A percentile compares a stretch with the other conserved stretches of the same genome.
phyloP scores from a whole-genome alignment of 2,329 filamentous ascomycete genomes.

The Colletotrichum falcatum region DNA sequence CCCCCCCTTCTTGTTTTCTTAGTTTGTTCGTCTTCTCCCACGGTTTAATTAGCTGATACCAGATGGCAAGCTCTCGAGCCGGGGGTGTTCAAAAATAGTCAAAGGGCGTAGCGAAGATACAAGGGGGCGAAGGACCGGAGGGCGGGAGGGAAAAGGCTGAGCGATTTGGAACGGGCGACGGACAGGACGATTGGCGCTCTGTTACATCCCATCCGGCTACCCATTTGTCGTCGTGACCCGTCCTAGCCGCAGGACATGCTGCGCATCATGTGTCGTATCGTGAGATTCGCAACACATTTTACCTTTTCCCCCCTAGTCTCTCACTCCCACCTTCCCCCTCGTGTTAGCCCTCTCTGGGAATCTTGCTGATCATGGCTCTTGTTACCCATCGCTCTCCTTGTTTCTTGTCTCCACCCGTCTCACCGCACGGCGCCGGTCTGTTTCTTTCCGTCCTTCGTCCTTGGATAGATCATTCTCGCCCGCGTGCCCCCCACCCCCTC shows the following conservation, averaged over 20 bases:
- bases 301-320: constrained; percentile 1
- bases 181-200: neutral
- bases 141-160: neutral
- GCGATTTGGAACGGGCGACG: constrained; percentile 1
- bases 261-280: neutral
- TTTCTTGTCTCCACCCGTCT: constrained; percentile 27
- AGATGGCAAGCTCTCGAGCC: neutral
- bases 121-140: constrained; percentile 6
- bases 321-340: neutral
- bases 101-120: neutral
- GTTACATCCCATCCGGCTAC: neutral
- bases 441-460: neutral
- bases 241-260: neutral
- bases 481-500: neutral
- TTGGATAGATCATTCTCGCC: neutral
- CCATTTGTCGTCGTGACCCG: neutral
- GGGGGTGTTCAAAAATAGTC: neutral
- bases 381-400: neutral
- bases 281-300: neutral
- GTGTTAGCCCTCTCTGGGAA: neutral
- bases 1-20: neutral
- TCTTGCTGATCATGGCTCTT: neutral
- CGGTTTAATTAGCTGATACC: neutral
- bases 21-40: neutral
- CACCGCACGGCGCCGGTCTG: constrained; percentile 35